phyloP scores from a whole-genome alignment of 2,329 filamentous ascomycete species.

The Aspergillus flavus region DNA sequence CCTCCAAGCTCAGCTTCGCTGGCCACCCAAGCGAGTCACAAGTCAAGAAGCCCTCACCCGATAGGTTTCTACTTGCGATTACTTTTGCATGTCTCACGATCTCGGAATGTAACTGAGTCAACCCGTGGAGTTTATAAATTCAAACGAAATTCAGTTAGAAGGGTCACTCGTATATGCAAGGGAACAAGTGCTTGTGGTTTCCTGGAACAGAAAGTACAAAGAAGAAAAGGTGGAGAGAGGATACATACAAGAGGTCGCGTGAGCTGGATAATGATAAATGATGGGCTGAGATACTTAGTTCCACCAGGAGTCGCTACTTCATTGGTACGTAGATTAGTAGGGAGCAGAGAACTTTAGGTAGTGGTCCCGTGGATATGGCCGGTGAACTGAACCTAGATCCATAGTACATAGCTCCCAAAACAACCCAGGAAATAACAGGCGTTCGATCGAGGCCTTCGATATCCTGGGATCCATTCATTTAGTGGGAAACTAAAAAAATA shows the following conservation, averaged over 20 bases:
- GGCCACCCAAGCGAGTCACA: neutral
- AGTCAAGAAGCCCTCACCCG: neutral
- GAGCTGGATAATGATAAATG: neutral
- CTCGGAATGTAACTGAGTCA: neutral
- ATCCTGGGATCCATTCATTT: neutral
- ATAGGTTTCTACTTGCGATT: neutral
- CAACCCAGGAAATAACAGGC: neutral
- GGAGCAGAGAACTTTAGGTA: neutral
- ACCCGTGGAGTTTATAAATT: neutral
- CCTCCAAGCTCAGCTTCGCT: neutral
- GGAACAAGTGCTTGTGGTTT: neutral
- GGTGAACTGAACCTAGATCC: neutral
- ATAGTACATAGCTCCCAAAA: neutral
- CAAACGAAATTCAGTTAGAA: neutral
- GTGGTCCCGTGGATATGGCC: neutral
- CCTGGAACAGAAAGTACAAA: neutral
- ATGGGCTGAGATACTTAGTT: neutral
- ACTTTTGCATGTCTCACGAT: neutral
- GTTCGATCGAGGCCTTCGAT: neutral
- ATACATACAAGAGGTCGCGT: neutral
- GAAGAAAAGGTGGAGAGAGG: neutral
- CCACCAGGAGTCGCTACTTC: neutral
- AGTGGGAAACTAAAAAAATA: neutral
- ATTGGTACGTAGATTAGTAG: neutral
- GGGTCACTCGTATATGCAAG: neutral